These are phyloP conservation scores for Hericium coralloides DNA, from an alignment of 768 basidiomycete genomes.

Conservation along the genomic window DNA sequence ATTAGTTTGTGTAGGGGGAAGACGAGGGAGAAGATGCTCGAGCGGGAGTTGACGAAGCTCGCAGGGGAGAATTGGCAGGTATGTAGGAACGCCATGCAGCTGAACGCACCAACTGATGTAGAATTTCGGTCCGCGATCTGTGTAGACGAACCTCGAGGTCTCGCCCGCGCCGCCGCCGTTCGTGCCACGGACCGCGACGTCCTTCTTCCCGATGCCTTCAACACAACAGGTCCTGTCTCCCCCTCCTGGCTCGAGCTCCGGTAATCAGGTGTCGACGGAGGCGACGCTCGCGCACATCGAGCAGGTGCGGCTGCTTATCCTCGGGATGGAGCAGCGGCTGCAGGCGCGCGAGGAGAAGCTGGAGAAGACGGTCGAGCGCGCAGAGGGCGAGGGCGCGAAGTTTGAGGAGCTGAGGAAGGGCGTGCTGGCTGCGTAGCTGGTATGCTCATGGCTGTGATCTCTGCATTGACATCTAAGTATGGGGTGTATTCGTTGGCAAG, in stretches of 20 bases:
- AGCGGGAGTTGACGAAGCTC: constrained; percentile 58
- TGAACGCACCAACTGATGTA: too few relatives aligned
- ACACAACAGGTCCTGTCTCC: not conserved
- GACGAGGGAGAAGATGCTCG: constrained; percentile 67
- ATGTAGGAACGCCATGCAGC: not conserved
- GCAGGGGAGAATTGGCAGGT: constrained; percentile 84
- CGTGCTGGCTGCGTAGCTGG: not conserved
- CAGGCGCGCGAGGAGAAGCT: constrained; percentile 55
- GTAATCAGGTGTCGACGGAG: constrained; percentile 18
- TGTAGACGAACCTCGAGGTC: constrained; percentile 28
- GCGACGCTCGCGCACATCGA: constrained; percentile 54
- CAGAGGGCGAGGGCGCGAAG: constrained; percentile 46
- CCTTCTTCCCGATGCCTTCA: constrained; percentile 15
- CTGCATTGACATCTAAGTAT: not conserved
- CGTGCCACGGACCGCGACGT: constrained; percentile 19
- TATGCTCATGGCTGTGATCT: not conserved
- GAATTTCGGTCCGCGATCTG: not conserved
- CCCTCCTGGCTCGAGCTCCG: constrained; percentile 2
- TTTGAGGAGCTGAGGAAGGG: constrained; percentile 40
- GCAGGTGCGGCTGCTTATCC: constrained; percentile 54
- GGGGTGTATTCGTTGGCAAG: not conserved
- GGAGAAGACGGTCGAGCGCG: constrained; percentile 47
- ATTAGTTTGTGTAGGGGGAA: constrained; percentile 31
- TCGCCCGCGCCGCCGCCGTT: constrained; percentile 22
- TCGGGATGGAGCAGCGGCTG: constrained; percentile 71